Evolutionary conservation across 345 rosid species (phyloP), one percentile per base, ranked within the genome.

Genomic region (Nephelium lappaceum): DNA sequence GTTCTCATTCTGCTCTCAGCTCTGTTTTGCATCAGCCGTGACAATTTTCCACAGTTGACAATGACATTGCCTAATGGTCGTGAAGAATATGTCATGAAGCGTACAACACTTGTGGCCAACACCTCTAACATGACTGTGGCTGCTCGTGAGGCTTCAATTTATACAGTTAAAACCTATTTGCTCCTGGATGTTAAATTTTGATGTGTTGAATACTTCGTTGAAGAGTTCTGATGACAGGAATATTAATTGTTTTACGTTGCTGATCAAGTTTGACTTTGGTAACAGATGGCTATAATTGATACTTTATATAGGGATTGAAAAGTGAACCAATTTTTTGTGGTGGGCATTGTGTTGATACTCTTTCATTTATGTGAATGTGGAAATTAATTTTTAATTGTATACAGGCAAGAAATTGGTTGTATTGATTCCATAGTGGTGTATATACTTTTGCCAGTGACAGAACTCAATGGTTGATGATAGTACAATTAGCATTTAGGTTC

Each of bases 11-110:
- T n/a, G n/a, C n/a, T n/a, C n/a, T n/a, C n/a, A n/a, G n/a, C n/a
- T n/a, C n/a, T n/a, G n/a, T n/a, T n/a, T n/a, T n/a, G n/a, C n/a
- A n/a, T n/a, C n/a, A n/a, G n/a, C n/a, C n/a, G n/a, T n/a, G n/a
- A n/a, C n/a, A n/a, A n/a, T n/a, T n/a, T 97, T 78, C 98, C 99
- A 71, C 98, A 97, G 94, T 86, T 94, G 91, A 97, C 99, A 69
- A 97, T 97, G 99, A 94, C 99, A 60, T 83, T 97, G 85, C 98
- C n/a, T 83, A 98, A 97, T 92, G 99, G 99, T 63, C 99, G 98
- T 75, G 99, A 97, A 87, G 99, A 97, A 86, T 97, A 98, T 85
- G 99, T 97, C 84, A 97, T 97, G 99, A 97, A 97, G 89, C 98
- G 99, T 36, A 97, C 98, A 39, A 94, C 97, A 42, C 95, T 97